Base-by-base conservation (phyloP, 495 filamentous ascomycete genomes). In the Hypoxylon subgilvum region DNA sequence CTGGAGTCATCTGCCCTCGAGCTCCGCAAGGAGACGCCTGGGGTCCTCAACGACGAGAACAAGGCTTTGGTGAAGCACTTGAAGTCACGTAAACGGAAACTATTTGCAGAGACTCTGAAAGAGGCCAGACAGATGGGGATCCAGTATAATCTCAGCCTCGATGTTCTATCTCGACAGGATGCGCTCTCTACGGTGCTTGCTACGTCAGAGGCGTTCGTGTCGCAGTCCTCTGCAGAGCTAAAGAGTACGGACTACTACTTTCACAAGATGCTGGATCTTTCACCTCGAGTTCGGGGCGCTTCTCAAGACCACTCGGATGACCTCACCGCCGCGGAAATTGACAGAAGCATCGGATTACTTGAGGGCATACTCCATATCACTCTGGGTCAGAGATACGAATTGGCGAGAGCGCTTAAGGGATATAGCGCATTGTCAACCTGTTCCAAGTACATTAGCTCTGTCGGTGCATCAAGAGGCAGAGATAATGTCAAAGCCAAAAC, bases 51-150 rank as follows among this genome's bases (percentile, higher is more conserved):
- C 0, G 87, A 92, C 19, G 91, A 96, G 4, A 96, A 92, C 65
- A 91, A 90, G 63, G 81, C 86, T 1, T 56, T 79, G 5, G 84
- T 96, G 27, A 89, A 90, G 62, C 90, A 97, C 72, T 82, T 97
- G 54, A 96, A 96, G 74, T 83, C 84, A 0, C 81, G 89, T 48
- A 99, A 99, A 73, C 86, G 90, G n/a, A 91, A 88, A 61, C 83
- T 96, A 10, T 94, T 93, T 58, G 86, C 89, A 0, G 93, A 97
- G 59, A 90, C 88, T 0, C 74, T 99, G 49, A 90, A 88, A 65
- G 82, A 81, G 5, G 72, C 97, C 1, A 84, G 90, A 17, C 82
- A 87, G 18, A 96, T 97, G 91, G 95, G 95, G 14, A 83, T 97
- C 51, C 87, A 87, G 61, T 84, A 85, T 10, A 96, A 91, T 67